phyloP scores from a whole-genome alignment of 2,329 filamentous ascomycete genomes.

The Ophiocordyceps sinensis region DNA sequence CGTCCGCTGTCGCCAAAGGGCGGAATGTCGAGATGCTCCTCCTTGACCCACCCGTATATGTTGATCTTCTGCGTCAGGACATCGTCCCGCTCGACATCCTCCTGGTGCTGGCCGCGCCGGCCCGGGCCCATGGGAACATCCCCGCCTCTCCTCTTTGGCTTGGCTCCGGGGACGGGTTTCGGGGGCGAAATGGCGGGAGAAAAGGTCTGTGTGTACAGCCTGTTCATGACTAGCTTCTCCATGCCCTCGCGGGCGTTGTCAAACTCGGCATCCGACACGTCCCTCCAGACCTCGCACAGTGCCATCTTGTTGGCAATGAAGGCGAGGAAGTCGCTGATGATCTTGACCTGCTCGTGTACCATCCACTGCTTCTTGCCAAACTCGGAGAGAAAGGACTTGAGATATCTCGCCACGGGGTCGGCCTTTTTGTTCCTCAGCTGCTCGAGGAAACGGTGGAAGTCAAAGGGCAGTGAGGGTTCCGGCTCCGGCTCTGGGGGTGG shows the following conservation, averaged over 20 bases:
- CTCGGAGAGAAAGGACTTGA: slow-evolving; percentile 86
- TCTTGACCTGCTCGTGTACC: slow-evolving; percentile 99
- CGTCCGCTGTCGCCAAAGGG: slow-evolving; percentile 72
- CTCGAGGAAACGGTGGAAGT: slow-evolving; percentile 94
- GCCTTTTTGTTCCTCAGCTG: slow-evolving; percentile 92
- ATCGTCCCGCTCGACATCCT: slow-evolving; percentile 92
- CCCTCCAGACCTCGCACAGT: slow-evolving; percentile 89
- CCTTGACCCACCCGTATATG: slow-evolving; percentile 89
- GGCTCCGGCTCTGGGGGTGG: slow-evolving; percentile 62
- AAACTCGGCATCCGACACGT: slow-evolving; percentile 91
- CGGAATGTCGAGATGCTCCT: slow-evolving; percentile 87
- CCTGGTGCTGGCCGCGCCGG: slow-evolving; percentile 88
- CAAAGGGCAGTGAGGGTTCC: slow-evolving; percentile 78
- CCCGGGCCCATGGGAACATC: slow-evolving; percentile 63
- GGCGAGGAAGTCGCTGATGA: slow-evolving; percentile 87
- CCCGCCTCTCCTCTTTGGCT: slow-evolving; percentile 52
- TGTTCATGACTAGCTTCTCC: slow-evolving; percentile 99
- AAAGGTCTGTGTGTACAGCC: slow-evolving; percentile 89
- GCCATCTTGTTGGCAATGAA: slow-evolving; percentile 99
- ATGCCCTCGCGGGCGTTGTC: slow-evolving; percentile 97
- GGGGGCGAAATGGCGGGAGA: slow-evolving; percentile 81
- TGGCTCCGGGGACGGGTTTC: slow-evolving; percentile 54
- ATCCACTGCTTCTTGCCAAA: slow-evolving; percentile 98
- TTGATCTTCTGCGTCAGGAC: slow-evolving; percentile 93
- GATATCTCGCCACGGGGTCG: slow-evolving; percentile 91